A percentile compares a stretch with the other conserved stretches of the same genome.
Evolutionary conservation across 805 yeast species (phyloP).

Genomic region (Yarrowia yakushimensis): DNA sequence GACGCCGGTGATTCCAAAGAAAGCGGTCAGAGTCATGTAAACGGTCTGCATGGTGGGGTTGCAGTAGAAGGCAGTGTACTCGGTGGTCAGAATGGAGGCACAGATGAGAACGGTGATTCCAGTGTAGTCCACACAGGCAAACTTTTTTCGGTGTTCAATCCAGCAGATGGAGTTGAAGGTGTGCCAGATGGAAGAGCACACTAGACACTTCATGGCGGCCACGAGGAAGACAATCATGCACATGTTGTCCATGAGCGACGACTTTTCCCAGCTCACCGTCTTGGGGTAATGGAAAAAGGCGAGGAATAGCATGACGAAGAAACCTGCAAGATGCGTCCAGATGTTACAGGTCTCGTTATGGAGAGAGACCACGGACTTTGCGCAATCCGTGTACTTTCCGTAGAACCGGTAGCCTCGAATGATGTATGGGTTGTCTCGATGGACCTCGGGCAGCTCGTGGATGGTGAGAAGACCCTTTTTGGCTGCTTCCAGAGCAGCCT

Average conservation of each 20-base stretch:
- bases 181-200: slow-evolving; percentile 86
- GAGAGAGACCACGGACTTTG: slow-evolving; percentile 53
- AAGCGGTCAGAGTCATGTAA: slow-evolving; percentile 58
- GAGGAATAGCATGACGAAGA: slow-evolving; percentile 54
- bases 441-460: slow-evolving; percentile 83
- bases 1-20: slow-evolving; percentile 70
- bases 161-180: slow-evolving; percentile 78
- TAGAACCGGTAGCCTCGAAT: slow-evolving; percentile 82
- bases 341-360: slow-evolving; percentile 92
- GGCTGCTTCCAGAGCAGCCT: slow-evolving; percentile 34
- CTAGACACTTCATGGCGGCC: slow-evolving; percentile 73
- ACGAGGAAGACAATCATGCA: slow-evolving; percentile 61
- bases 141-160: slow-evolving; percentile 57
- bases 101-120: slow-evolving; percentile 90
- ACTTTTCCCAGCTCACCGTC: slow-evolving; percentile 42
- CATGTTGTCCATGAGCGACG: slow-evolving; percentile 43
- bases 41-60: slow-evolving; percentile 48
- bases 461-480: slow-evolving; percentile 57
- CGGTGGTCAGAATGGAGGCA: slow-evolving; percentile 82
- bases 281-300: slow-evolving; percentile 61
- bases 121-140: slow-evolving; percentile 92
- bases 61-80: slow-evolving; percentile 70
- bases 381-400: slow-evolving; percentile 55
- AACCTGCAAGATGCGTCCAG: slow-evolving; percentile 86
- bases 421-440: slow-evolving; percentile 90